phyloP scores from a whole-genome alignment of 78 protist genomes.

The Reticulomyxa filosa region DNA sequence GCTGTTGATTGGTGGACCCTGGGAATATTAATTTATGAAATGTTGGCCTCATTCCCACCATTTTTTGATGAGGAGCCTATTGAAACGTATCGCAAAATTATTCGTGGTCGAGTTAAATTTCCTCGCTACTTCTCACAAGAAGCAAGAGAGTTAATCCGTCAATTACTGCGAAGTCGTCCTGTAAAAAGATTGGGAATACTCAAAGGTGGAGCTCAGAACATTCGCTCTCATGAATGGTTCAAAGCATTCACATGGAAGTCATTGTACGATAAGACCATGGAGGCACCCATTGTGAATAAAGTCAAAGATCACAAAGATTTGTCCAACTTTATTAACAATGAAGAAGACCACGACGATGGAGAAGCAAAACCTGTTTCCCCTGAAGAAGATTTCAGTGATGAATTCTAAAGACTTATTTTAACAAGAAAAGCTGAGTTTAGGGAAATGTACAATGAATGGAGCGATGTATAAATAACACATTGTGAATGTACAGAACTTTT shows the following conservation, averaged over 20 bases:
- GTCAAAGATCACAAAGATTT: neutral
- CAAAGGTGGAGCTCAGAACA: neutral
- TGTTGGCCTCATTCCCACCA: conserved; percentile 11
- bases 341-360: too few species aligned
- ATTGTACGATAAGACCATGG: neutral
- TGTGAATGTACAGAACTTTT: too few species aligned
- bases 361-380: too few species aligned
- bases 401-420: too few species aligned
- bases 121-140: too few species aligned
- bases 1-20: conserved; percentile 16
- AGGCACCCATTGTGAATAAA: neutral
- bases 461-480: too few species aligned
- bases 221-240: neutral
- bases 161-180: too few species aligned
- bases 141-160: too few species aligned
- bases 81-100: conserved; percentile 1
- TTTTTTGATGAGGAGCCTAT: conserved; percentile 6
- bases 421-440: too few species aligned
- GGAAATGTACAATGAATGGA: too few species aligned
- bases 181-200: neutral
- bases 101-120: neutral
- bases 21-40: conserved; percentile 7
- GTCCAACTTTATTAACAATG: neutral
- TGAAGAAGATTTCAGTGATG: too few species aligned
- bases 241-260: neutral